Conservation (phyloP, 208 protist species). For the Trypanosoma scelopori region DNA sequence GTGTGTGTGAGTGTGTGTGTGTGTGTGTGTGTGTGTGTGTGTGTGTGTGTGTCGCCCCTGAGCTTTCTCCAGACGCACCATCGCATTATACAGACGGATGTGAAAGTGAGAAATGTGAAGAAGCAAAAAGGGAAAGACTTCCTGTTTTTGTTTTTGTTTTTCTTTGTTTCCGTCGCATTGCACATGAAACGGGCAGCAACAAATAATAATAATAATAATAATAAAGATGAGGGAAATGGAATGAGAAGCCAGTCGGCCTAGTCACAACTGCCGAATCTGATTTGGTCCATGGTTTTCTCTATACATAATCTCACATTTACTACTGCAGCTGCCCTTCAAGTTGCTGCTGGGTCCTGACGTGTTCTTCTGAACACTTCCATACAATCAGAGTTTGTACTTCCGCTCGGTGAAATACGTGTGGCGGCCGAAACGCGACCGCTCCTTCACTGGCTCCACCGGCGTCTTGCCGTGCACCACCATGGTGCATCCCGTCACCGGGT, state of each 20-base stretch:
- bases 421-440: conserved; percentile 62
- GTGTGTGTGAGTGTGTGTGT: too few relatives aligned
- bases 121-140: neutral
- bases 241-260: neutral
- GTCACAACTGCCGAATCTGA: neutral
- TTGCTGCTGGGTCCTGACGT: too few relatives aligned
- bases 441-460: conserved; percentile 45
- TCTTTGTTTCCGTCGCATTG: too few relatives aligned
- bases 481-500: conserved; percentile 69
- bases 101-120: neutral
- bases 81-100: neutral
- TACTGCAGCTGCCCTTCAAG: too few relatives aligned
- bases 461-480: conserved; percentile 91
- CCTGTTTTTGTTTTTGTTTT: too few relatives aligned
- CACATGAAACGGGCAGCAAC: too few relatives aligned
- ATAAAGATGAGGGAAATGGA: too few relatives aligned
- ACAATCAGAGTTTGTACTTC: conserved; percentile 63
- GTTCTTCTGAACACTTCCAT: too few relatives aligned
- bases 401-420: conserved; percentile 83
- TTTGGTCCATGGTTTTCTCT: neutral
- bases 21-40: too few relatives aligned
- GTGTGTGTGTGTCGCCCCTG: neutral
- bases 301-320: neutral
- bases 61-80: neutral
- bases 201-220: too few relatives aligned